phyloP scores from a whole-genome alignment of 2,329 filamentous ascomycete species.

The Penicillium glabrum region DNA sequence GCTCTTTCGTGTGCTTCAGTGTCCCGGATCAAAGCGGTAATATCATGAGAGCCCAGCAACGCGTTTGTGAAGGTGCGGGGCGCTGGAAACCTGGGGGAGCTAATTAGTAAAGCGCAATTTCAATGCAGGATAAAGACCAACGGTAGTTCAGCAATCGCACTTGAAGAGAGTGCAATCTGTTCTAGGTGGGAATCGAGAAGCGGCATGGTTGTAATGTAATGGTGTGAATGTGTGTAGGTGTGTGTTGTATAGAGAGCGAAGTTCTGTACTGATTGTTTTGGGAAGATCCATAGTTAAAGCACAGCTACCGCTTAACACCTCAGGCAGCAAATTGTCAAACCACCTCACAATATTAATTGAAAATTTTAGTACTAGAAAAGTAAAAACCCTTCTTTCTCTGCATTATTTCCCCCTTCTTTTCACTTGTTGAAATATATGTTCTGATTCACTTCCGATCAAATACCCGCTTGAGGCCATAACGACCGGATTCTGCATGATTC shows the following conservation, averaged over 20 bases:
- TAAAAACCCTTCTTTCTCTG: too few relatives aligned
- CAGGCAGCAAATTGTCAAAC: conserved; percentile 9
- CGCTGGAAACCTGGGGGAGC: conserved; percentile 67
- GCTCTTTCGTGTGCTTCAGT: conserved; percentile 93
- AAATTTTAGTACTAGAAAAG: background rate
- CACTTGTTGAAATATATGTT: background rate
- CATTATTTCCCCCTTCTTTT: background rate
- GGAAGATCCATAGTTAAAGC: background rate
- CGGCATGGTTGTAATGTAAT: conserved; percentile 55
- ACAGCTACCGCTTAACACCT: conserved; percentile 7
- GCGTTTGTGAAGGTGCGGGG: conserved; percentile 97
- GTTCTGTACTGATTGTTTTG: background rate
- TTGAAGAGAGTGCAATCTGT: conserved; percentile 73
- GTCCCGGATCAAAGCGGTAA: conserved; percentile 90
- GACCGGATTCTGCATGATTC: background rate
- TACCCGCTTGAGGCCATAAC: background rate
- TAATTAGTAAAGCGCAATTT: background rate
- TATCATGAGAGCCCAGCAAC: conserved; percentile 82
- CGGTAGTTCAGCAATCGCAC: conserved; percentile 74
- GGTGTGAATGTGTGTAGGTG: background rate
- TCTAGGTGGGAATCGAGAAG: conserved; percentile 70
- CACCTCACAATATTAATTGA: background rate
- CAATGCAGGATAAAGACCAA: conserved; percentile 40
- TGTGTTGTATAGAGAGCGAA: background rate
- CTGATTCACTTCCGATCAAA: too few relatives aligned